phyloP scores from a whole-genome alignment of 139 green algal species.

The Chlorella sp. region DNA sequence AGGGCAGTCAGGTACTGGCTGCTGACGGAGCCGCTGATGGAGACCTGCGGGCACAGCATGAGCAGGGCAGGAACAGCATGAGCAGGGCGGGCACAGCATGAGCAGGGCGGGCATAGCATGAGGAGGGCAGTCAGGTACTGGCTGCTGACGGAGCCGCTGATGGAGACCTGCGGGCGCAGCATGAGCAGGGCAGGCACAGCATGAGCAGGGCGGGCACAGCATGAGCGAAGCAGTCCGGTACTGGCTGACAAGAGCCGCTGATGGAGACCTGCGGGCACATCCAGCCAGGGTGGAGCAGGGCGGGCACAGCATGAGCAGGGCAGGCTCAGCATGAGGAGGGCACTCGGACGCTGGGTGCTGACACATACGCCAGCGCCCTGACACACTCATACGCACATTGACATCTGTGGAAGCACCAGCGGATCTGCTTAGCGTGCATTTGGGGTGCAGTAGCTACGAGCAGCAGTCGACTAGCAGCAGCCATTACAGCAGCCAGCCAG shows the following conservation, averaged over 20 bases:
- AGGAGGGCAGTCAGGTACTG: constrained; percentile 91
- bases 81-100: no score
- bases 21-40: constrained; percentile 77
- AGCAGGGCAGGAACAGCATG: no score
- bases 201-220: not conserved
- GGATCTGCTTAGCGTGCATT: no score
- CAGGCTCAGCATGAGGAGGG: not conserved
- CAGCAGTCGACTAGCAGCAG: no score
- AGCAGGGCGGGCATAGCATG: not conserved
- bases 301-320: not conserved
- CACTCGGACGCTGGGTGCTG: constrained; percentile 94
- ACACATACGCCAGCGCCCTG: no score
- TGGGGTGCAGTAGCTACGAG: no score
- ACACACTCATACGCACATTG: no score
- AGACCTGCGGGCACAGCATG: constrained; percentile 56
- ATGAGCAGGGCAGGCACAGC: no score
- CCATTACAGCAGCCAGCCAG: no score
- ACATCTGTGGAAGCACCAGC: no score
- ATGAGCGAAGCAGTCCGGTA: no score
- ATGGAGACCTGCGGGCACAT: constrained; percentile 68
- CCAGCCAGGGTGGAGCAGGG: no score
- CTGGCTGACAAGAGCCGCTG: constrained; percentile 56
- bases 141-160: constrained; percentile 81
- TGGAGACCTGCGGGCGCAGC: constrained; percentile 59
- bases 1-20: constrained; percentile 98